These are phyloP conservation scores for Bryoglossum gracile DNA, from an alignment of 495 filamentous ascomycete species.

Conservation along the genomic window DNA sequence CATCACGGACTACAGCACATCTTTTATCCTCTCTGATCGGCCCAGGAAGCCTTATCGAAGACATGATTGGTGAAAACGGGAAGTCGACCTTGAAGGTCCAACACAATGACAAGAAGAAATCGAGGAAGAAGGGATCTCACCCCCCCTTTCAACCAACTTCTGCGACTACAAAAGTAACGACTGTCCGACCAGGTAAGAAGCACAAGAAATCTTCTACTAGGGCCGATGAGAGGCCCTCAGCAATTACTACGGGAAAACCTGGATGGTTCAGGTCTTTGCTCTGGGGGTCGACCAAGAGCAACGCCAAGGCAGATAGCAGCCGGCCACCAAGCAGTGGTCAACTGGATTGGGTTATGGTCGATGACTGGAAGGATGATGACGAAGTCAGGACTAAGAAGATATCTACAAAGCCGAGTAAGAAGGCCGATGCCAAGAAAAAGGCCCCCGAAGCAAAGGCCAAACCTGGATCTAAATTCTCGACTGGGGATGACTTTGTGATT, in stretches of 20 bases:
- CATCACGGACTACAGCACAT: constrained; percentile 89
- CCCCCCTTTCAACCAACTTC: constrained; percentile 21
- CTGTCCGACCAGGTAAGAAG: constrained; percentile 7
- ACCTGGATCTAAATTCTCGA: constrained; percentile 21
- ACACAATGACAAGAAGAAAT: constrained; percentile 36
- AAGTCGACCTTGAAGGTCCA: constrained; percentile 41
- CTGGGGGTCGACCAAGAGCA: constrained; percentile 42
- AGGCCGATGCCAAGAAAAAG: constrained; percentile 23
- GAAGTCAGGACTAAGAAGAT: constrained; percentile 15
- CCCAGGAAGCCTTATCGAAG: constrained; percentile 52
- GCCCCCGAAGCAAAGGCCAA: constrained; percentile 15
- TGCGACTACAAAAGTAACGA: constrained; percentile 12
- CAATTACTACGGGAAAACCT: constrained; percentile 43
- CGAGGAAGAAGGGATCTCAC: constrained; percentile 28
- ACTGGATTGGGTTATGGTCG: constrained; percentile 66
- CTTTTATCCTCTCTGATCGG: constrained; percentile 85
- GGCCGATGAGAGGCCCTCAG: constrained; percentile 12
- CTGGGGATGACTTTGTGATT: constrained; percentile 74
- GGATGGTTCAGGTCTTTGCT: constrained; percentile 54
- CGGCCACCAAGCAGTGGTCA: constrained; percentile 78
- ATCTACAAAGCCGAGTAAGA: constrained; percentile 19
- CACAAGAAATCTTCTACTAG: constrained; percentile 8
- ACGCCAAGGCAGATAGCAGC: constrained; percentile 44
- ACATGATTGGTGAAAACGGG: constrained; percentile 45
- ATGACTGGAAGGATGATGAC: constrained; percentile 57